Conservation (phyloP, 176 grass and related monocot species). For the Carex kokanica region DNA sequence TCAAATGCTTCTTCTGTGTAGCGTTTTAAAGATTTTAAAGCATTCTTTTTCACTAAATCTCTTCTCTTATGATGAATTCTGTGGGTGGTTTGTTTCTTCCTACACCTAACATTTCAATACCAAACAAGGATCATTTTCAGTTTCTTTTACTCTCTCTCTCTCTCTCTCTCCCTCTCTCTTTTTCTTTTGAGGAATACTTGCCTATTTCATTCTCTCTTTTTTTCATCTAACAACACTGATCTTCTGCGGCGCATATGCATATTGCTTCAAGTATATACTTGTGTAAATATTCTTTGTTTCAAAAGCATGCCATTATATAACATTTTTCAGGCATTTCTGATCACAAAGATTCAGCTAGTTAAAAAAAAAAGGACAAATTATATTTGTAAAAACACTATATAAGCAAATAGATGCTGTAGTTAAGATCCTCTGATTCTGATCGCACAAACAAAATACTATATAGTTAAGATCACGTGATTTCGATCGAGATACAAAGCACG, state of each 20-base stretch:
- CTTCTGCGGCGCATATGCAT: background rate
- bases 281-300: background rate
- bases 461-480: background rate
- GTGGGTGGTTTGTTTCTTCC: constrained; percentile 5
- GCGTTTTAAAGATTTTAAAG: background rate
- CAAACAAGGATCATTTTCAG: background rate
- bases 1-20: background rate
- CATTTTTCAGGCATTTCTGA: background rate
- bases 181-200: background rate
- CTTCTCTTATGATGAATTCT: background rate
- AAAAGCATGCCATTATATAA: background rate
- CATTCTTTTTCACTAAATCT: background rate
- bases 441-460: background rate
- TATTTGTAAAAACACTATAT: background rate
- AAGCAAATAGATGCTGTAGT: background rate
- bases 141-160: background rate
- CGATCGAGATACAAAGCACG: background rate
- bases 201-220: background rate
- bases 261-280: background rate
- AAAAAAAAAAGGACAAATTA: background rate
- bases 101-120: background rate
- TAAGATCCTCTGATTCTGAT: background rate
- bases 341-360: background rate
- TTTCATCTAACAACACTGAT: background rate
- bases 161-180: too few species aligned